Evolutionary conservation across 129 eudicot genomes (phyloP).

Genomic region (Flaveria linearis): DNA sequence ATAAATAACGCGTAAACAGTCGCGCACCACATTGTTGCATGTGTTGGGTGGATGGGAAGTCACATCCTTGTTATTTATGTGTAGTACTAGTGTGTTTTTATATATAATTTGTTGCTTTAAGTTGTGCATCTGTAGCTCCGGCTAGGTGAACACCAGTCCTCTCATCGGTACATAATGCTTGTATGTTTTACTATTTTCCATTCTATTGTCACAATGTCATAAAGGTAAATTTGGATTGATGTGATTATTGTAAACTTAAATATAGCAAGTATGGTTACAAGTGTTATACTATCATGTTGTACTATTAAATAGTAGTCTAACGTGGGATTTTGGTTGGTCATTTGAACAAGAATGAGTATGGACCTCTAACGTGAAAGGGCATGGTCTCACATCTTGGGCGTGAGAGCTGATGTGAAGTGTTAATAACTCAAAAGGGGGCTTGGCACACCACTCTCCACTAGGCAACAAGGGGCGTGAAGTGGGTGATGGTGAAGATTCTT

Average conservation of each 20-base stretch:
- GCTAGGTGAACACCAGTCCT: constrained; percentile 42
- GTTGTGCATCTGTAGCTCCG: constrained; percentile 35
- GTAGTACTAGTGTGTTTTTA: constrained; percentile 30
- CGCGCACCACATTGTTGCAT: constrained; percentile 31
- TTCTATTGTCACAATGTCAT: not conserved
- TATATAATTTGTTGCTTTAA: constrained; percentile 47
- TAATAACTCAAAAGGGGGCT: too few relatives aligned
- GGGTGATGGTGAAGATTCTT: too few relatives aligned
- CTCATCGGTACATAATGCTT: constrained; percentile 28
- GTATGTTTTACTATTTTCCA: constrained; percentile 4
- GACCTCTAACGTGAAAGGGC: too few relatives aligned
- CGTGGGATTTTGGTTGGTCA: too few relatives aligned
- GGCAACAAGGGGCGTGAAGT: too few relatives aligned
- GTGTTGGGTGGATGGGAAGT: constrained; percentile 35
- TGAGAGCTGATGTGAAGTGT: too few relatives aligned
- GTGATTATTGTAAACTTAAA: not conserved
- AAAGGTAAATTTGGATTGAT: constrained; percentile 6
- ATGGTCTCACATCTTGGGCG: too few relatives aligned
- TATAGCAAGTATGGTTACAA: too few relatives aligned
- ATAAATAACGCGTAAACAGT: constrained; percentile 47
- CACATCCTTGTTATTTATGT: constrained; percentile 35
- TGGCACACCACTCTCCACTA: too few relatives aligned
- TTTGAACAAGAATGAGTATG: too few relatives aligned
- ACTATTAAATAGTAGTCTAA: too few relatives aligned
- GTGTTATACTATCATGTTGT: too few relatives aligned